Evolutionary conservation across 192 early-diverging fungal genomes (phyloP), one percentile per base, ranked within the genome.

Genomic region (Coemansia aciculifera): DNA sequence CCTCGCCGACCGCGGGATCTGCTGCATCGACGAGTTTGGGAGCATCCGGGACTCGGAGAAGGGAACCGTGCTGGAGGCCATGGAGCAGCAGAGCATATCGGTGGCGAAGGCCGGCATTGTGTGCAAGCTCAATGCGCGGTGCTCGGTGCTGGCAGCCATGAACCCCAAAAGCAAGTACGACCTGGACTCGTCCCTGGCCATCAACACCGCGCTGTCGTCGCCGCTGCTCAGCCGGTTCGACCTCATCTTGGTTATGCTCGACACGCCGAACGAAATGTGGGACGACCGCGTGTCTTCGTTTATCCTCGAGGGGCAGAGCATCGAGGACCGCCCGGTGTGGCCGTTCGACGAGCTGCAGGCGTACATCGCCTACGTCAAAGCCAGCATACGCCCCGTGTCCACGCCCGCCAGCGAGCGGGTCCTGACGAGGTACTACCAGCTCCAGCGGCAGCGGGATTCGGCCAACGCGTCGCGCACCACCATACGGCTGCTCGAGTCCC

Each of bases 21-120:
- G 92, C 64, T 92, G 91, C 65, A 92, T 93, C 52, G 92, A 93
- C 61, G 92, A 93, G 78, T 93, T 93, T 87, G 90, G 89, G 12
- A 88, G 87, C 51, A 90, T 93, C 62, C 65, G 87, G 17, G 89
- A 91, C 59, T 69, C 85, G 9, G 91, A 92, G 61, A 90, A 91
- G 68, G 87, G 87, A 7, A 86, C 90, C 2, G 88, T 93, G 21
- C 86, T 89, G 49, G 92, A 93, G 63, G 92, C 91, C 2, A 93
- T 93, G 92, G 92, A 93, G 63, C 92, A 93, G 75, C 92, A 93
- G 72, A 89, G 90, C 17, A 91, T 93, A 21, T 88, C 86, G 49
- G 88, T 93, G 9, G 91, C 92, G 36, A 93, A 93, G 74, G 89
- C 90, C 3, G 81, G 92, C 6, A 85, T 93, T 48, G 91, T 93